Percentiles rank a stretch among this genome's conserved stretches.
These are phyloP conservation scores for Penicillium sp. DNA, from an alignment of 2,329 filamentous ascomycete genomes.

Conservation along the genomic window DNA sequence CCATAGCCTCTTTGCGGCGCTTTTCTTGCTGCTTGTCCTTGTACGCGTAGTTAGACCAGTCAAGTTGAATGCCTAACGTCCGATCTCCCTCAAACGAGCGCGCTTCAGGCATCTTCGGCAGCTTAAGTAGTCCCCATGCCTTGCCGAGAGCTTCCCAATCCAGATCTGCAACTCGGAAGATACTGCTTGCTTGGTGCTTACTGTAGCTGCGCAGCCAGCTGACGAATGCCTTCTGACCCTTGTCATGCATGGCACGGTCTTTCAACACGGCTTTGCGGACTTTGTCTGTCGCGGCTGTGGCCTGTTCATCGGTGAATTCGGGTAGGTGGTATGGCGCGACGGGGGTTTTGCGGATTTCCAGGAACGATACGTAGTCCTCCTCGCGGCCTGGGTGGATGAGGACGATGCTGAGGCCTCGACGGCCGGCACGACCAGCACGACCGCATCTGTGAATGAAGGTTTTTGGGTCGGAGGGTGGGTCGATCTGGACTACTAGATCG, in stretches of 20 bases:
- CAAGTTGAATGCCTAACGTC: conserved; percentile 53
- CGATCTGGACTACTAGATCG: conserved; percentile 85
- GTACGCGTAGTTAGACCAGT: conserved; percentile 68
- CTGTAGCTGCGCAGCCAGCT: conserved; percentile 89
- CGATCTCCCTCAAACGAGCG: conserved; percentile 69
- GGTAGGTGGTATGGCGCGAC: conserved; percentile 62
- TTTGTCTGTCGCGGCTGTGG: conserved; percentile 52
- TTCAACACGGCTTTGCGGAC: conserved; percentile 58
- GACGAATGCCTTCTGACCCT: conserved; percentile 86
- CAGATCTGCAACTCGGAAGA: conserved; percentile 77
- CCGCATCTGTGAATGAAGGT: conserved; percentile 68
- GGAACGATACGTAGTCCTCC: conserved; percentile 84
- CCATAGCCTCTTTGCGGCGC: conserved; percentile 57
- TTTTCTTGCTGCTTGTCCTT: conserved; percentile 70
- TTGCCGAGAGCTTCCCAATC: conserved; percentile 80
- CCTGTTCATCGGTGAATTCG: conserved; percentile 60
- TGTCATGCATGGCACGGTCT: conserved; percentile 73
- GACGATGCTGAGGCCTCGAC: conserved; percentile 76
- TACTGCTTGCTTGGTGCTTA: conserved; percentile 86
- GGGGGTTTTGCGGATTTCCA: conserved; percentile 83
- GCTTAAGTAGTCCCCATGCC: conserved; percentile 79
- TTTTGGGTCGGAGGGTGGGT: conserved; percentile 83
- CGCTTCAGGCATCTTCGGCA: conserved; percentile 93
- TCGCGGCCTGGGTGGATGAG: conserved; percentile 82
- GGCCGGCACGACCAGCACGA: conserved; percentile 61